phyloP scores from a whole-genome alignment of 805 yeast genomes.

The Cyberlindnera saturnus region DNA sequence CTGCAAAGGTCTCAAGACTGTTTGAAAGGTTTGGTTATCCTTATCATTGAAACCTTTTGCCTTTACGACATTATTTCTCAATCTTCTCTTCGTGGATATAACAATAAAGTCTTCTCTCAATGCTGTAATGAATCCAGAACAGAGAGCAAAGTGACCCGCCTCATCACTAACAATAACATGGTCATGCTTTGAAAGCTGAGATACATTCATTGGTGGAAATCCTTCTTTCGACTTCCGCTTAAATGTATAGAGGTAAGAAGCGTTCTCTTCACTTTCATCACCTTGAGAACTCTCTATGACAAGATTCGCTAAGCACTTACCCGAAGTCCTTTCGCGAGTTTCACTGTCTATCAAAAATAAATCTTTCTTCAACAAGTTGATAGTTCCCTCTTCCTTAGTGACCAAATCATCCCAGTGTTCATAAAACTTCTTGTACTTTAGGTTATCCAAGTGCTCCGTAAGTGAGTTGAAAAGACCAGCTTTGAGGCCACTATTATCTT shows the following conservation, averaged over 20 bases:
- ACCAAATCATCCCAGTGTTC: slow-evolving; percentile 69
- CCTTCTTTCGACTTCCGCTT: slow-evolving; percentile 25
- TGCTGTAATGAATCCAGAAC: slow-evolving; percentile 50
- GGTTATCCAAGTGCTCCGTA: slow-evolving; percentile 44
- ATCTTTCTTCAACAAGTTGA: slow-evolving; percentile 47
- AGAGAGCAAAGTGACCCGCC: slow-evolving; percentile 66
- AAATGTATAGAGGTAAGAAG: slow-evolving; percentile 43
- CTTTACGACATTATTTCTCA: slow-evolving; percentile 31
- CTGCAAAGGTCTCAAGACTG: slow-evolving; percentile 32
- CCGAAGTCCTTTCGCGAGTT: slow-evolving; percentile 55
- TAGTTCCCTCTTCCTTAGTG: slow-evolving; percentile 64
- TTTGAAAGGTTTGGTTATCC: slow-evolving; percentile 45
- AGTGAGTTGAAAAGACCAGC: slow-evolving; percentile 39
- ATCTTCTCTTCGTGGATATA: slow-evolving; percentile 48
- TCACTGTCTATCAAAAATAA: slow-evolving; percentile 48
- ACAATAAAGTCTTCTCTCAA: slow-evolving; percentile 38
- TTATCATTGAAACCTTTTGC: slow-evolving; percentile 35
- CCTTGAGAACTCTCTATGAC: slow-evolving; percentile 28
- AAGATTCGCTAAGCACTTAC: slow-evolving; percentile 52
- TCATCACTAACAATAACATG: slow-evolving; percentile 75
- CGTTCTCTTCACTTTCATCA: slow-evolving; percentile 16
- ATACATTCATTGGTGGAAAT: slow-evolving; percentile 21
- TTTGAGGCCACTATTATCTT: slow-evolving; percentile 47
- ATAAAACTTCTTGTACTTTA: slow-evolving; percentile 48
- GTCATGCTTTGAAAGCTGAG: slow-evolving; percentile 56